Conservation (phyloP, 805 yeast genomes). For the Torulaspora maleeae region DNA sequence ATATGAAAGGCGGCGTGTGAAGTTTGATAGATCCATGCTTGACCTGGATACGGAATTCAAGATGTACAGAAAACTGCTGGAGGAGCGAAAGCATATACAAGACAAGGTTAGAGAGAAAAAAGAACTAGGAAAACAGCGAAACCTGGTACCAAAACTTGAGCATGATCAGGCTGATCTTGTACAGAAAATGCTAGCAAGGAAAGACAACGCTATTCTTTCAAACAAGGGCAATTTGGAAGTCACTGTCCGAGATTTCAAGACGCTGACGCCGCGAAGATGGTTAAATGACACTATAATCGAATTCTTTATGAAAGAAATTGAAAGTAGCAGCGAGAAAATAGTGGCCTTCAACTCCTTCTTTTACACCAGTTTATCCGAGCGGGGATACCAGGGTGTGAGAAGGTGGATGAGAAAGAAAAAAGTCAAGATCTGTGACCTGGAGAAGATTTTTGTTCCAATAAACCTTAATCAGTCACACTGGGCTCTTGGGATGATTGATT, state of each 20-base stretch:
- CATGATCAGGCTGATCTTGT: constrained; percentile 26
- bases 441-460: constrained; percentile 75
- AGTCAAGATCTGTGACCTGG: constrained; percentile 57
- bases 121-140: constrained; percentile 13
- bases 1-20: constrained; percentile 18
- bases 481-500: constrained; percentile 81
- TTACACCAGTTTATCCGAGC: constrained; percentile 60
- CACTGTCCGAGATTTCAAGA: constrained; percentile 58
- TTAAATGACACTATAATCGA: constrained; percentile 89
- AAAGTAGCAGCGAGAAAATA: constrained; percentile 36
- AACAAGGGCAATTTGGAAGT: constrained; percentile 52
- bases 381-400: constrained; percentile 77
- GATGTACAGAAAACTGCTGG: constrained; percentile 42
- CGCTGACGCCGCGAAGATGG: constrained; percentile 72
- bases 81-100: constrained; percentile 40
- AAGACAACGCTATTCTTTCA: constrained; percentile 26
- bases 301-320: constrained; percentile 51
- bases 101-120: constrained; percentile 30
- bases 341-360: constrained; percentile 88
- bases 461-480: constrained; percentile 82
- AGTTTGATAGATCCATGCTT: constrained; percentile 29
- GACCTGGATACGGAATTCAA: constrained; percentile 38
- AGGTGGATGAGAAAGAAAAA: constrained; percentile 81
- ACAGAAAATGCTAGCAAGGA: constrained; percentile 28
- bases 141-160: constrained; percentile 28